Base-by-base conservation (phyloP, 139 green algal genomes). In the Desmodesmus armatus region DNA sequence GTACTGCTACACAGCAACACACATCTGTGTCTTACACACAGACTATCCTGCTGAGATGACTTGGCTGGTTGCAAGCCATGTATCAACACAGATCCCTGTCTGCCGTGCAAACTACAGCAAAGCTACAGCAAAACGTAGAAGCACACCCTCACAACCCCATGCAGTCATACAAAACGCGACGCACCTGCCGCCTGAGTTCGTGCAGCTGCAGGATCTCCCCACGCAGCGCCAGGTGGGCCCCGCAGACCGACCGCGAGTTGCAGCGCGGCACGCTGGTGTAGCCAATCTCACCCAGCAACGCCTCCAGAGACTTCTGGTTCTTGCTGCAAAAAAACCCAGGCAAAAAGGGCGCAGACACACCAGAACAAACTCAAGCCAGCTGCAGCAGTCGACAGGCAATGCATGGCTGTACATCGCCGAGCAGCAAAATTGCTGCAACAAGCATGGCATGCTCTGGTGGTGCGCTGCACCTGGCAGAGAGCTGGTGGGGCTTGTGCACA, bases 171-270 rank as follows among this genome's bases (percentile, higher is more conserved):
- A 67, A 11, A 6, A 19, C 13, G 9, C 6, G 17, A 2, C 49
- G 17, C 51, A 82, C 78, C 86, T 86, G 83, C 31, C 89, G 80
- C 23, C 83, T 40, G 51, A 94, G 81, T 78, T 97, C 93, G 74
- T 94, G 72, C 77, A 94, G 82, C 35, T 88, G 79, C 1, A 93
- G 83, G 5, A 95, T 81, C 84, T 97, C 94, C 11, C 66, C 49
- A 35, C 91, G 90, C 85, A 94, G 78, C 3, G 90, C 87, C 43
- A 97, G 84, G 84, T 92, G 96, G 2, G 91, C 90, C 11, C 91
- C 93, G 70, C 85, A 94, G 23, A 93, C 88, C 6, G 84, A 77
- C 17, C 91, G 89, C 1, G 82, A 93, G 66, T 89, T 72, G 13
- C 84, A 53, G 13, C 74, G 66, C 2, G 94, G 92, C 53, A 89